phyloP scores from a whole-genome alignment of 495 filamentous ascomycete species.

The Apodospora peruviana region DNA sequence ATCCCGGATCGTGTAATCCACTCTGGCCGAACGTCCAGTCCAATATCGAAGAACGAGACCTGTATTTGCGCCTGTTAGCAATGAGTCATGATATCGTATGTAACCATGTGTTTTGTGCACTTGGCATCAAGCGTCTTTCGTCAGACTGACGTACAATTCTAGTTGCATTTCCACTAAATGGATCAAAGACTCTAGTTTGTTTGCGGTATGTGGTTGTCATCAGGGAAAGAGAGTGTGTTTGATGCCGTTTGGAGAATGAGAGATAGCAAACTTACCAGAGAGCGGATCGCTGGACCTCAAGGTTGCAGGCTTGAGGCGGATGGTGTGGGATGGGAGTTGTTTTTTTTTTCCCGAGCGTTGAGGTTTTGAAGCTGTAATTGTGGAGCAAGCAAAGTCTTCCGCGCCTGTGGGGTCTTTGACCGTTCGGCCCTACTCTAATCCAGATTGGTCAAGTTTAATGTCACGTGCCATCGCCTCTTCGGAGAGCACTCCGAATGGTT shows the following conservation, averaged over 20 bases:
- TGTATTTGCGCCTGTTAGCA: conserved; percentile 4
- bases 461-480: too few species aligned
- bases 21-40: too few species aligned
- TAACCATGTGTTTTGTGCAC: too few species aligned
- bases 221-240: conserved; percentile 34
- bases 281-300: conserved; percentile 12
- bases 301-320: too few species aligned
- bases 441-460: too few species aligned
- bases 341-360: conserved; percentile 4
- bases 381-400: conserved; percentile 22
- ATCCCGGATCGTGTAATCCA: too few species aligned
- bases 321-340: background rate
- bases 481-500: too few species aligned
- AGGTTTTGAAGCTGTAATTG: conserved; percentile 29
- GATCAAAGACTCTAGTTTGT: conserved; percentile 99
- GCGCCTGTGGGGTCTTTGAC: conserved; percentile 4
- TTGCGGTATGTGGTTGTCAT: conserved; percentile 55
- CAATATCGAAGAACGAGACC: background rate
- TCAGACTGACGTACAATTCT: conserved; percentile 99
- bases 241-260: conserved; percentile 5
- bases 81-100: background rate
- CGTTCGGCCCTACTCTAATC: too few species aligned
- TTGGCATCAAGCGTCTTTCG: too few species aligned
- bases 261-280: conserved; percentile 22
- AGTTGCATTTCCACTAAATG: conserved; percentile 81